Conservation (phyloP, 2,329 filamentous ascomycete genomes). For the Didymella arachidicola region DNA sequence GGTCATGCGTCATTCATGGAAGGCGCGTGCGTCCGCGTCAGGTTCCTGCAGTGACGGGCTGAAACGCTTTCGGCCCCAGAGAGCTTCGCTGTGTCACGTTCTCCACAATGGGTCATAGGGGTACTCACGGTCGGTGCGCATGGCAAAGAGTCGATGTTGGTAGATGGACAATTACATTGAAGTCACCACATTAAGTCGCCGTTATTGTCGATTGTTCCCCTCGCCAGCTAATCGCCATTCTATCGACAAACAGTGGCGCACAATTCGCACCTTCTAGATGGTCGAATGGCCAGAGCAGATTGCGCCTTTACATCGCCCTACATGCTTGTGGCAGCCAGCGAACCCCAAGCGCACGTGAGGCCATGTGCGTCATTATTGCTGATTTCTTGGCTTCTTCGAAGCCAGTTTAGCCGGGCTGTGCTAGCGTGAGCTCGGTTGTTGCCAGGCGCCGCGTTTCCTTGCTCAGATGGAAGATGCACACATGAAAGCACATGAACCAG, state of each 20-base stretch:
- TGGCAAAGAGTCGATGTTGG: neutral
- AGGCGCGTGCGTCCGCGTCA: constrained; percentile 14
- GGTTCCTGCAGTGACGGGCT: constrained; percentile 16
- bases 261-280: neutral
- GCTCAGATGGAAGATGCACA: neutral
- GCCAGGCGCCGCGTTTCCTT: neutral
- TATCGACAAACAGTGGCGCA: neutral
- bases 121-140: neutral
- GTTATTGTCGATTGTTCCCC: neutral
- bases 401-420: constrained; percentile 5
- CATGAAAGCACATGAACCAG: neutral
- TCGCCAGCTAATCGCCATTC: neutral
- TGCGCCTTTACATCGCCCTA: neutral
- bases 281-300: neutral
- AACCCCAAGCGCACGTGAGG: neutral
- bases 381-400: neutral
- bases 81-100: constrained; percentile 16
- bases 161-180: no score
- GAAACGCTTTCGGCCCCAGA: constrained; percentile 15
- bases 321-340: neutral
- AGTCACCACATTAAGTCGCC: neutral
- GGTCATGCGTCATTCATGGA: constrained; percentile 7
- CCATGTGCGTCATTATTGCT: constrained; percentile 1
- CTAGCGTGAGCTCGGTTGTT: constrained; percentile 2
- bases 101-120: constrained; percentile 7